These are phyloP conservation scores for Starmera pachycereana DNA, from an alignment of 805 yeast genomes.

Conservation along the genomic window DNA sequence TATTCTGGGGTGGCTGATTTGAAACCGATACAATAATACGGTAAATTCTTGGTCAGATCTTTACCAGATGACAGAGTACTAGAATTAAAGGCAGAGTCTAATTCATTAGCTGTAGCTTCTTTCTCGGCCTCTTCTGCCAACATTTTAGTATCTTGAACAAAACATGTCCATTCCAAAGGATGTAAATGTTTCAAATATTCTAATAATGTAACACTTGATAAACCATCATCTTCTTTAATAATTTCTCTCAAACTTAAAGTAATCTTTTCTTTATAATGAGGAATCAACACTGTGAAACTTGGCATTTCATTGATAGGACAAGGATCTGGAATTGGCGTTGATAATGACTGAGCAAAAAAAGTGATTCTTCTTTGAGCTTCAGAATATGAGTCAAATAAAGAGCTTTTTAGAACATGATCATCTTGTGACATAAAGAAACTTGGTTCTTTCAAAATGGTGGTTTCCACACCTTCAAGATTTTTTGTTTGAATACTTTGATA, in stretches of 20 bases:
- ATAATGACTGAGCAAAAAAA: slow-evolving; percentile 81
- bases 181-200: slow-evolving; percentile 61
- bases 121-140: slow-evolving; percentile 38
- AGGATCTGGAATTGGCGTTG: slow-evolving; percentile 78
- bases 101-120: slow-evolving; percentile 7
- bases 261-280: slow-evolving; percentile 82
- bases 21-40: slow-evolving; percentile 55
- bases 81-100: neutral
- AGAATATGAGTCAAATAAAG: slow-evolving; percentile 48
- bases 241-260: slow-evolving; percentile 67
- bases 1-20: slow-evolving; percentile 49
- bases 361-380: slow-evolving; percentile 81
- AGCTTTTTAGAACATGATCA: slow-evolving; percentile 53
- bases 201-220: slow-evolving; percentile 49
- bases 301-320: slow-evolving; percentile 63
- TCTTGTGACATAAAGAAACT: slow-evolving; percentile 74
- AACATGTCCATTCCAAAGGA: slow-evolving; percentile 60
- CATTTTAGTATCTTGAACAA: slow-evolving; percentile 55
- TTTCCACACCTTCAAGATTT: slow-evolving; percentile 25
- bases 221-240: slow-evolving; percentile 58
- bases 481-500: slow-evolving; percentile 72
- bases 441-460: slow-evolving; percentile 52
- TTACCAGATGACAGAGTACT: slow-evolving; percentile 8
- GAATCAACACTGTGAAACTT: slow-evolving; percentile 71
- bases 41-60: slow-evolving; percentile 40